Conservation (phyloP, 2,329 filamentous ascomycete genomes). For the Apiospora arundinis region DNA sequence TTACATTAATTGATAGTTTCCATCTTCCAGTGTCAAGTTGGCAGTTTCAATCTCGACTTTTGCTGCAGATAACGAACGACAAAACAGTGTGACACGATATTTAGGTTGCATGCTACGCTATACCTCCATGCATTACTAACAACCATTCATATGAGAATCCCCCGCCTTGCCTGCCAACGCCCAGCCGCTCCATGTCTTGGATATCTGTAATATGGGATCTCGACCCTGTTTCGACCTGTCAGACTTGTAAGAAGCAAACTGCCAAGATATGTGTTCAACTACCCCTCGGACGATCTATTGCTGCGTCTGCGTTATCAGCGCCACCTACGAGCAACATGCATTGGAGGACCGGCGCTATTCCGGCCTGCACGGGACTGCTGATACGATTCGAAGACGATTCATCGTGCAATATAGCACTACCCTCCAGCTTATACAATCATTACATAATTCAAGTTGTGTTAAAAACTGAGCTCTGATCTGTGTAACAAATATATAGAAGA, state of each 20-base stretch:
- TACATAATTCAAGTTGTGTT: neutral
- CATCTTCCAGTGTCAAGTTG: neutral
- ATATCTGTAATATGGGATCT: neutral
- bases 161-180: neutral
- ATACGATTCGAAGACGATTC: neutral
- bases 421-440: constrained; percentile 7
- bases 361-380: neutral
- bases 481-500: neutral
- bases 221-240: neutral
- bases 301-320: neutral
- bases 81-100: neutral
- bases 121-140: neutral
- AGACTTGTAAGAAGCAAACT: neutral
- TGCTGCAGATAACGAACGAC: neutral
- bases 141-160: neutral
- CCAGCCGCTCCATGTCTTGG: neutral
- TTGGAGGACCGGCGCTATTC: neutral
- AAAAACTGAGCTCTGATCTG: no score
- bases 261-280: constrained; percentile 11
- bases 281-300: neutral
- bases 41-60: neutral
- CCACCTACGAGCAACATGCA: neutral
- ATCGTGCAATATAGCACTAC: constrained; percentile 6
- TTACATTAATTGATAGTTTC: neutral
- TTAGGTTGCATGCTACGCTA: neutral